Evolutionary conservation across 805 yeast species (phyloP), one percentile per base, ranked within the genome.

Genomic region (Candida silvicultrix): DNA sequence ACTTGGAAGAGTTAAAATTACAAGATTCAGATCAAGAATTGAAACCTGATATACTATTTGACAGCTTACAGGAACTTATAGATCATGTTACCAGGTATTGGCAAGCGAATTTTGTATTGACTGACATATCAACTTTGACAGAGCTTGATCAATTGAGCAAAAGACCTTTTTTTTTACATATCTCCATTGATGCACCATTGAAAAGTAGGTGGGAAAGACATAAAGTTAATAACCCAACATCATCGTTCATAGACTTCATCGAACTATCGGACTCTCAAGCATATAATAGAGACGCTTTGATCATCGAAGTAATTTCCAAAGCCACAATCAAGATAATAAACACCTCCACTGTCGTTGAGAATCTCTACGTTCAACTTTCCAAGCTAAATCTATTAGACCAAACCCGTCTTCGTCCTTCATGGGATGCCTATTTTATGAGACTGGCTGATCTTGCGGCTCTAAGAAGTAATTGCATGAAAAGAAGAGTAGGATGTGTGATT

Each of bases 351-450:
- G 53, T 74, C 45, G 49, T 68, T 4, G 64, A 58, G 21, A 64
- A 66, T 15, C 63, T 80, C 16, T 64, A 66, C 43, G 49, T 55
- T 0, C 66, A 66, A 28, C 63, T 81, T 2, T 55, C 65, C n/a
- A 51, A 60, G 8, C 56, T 79, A 12, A 60, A 78, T 47, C 52
- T 81, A 10, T 47, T 63, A 48, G 82, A 88, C 43, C 63, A 69
- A 19, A 67, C 78, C 19, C 68, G 96, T 32, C 69, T 88, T 31
- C 69, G 99, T 46, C 99, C 99, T 1, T 78, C 83, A 4, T 94
- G 99, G 99, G 99, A 94, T 62, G 77, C 92, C 2, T 94, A 94
- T 62, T 94, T 94, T 65, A 94, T 94, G 99, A 72, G 81, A 38
- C 66, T 94, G 48, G 97, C 99, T 0, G 89, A 88, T 53, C 73